A percentile compares a stretch with the other conserved stretches of the same genome.
Conservation (phyloP, 2,329 filamentous ascomycete species). For the Talaromyces sp. region DNA sequence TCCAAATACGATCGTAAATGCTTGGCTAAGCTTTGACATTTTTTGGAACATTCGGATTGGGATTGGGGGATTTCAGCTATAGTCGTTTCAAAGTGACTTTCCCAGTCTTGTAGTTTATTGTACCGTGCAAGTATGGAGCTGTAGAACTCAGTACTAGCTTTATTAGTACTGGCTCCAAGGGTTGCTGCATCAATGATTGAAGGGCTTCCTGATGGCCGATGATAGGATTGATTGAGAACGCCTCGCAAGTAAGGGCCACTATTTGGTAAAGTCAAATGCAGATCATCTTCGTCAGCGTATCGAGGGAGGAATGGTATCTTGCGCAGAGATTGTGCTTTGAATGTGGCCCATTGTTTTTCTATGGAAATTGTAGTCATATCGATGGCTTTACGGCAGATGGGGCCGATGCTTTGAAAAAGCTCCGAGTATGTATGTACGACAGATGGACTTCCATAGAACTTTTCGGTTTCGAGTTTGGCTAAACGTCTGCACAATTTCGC, state of each 20-base stretch:
- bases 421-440: background rate
- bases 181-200: background rate
- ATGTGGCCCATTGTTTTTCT: constrained; percentile 38
- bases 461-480: constrained; percentile 54
- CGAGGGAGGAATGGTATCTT: constrained; percentile 4
- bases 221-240: background rate
- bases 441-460: constrained; percentile 19
- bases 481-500: constrained; percentile 58
- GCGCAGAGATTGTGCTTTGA: constrained; percentile 40
- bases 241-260: background rate
- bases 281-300: background rate
- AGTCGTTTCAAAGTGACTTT: constrained; percentile 1
- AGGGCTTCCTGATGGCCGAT: background rate
- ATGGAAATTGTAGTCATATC: constrained; percentile 17
- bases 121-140: constrained; percentile 15
- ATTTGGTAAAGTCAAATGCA: background rate
- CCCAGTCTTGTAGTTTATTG: constrained; percentile 18
- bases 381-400: background rate
- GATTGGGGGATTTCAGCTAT: background rate
- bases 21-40: constrained; percentile 32
- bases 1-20: constrained; percentile 39
- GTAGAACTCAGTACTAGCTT: constrained; percentile 19
- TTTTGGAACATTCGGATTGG: constrained; percentile 7
- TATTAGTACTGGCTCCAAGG: constrained; percentile 5
- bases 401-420: background rate